These are phyloP conservation scores for Myxozyma geophila DNA, from an alignment of 805 yeast genomes.

Conservation along the genomic window DNA sequence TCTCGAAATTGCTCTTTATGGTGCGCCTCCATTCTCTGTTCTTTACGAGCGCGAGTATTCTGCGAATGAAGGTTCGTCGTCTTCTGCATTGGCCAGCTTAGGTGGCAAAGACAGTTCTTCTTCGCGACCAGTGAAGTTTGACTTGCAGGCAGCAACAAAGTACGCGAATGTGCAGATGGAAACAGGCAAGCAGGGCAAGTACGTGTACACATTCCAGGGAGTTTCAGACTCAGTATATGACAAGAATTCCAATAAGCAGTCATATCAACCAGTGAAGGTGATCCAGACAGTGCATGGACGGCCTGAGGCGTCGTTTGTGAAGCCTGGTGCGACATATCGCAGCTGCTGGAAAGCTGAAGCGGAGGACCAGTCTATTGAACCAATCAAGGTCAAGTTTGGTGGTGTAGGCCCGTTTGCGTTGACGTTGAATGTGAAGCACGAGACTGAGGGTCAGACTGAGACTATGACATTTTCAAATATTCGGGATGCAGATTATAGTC, in stretches of 20 bases:
- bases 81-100: slow-evolving; percentile 60
- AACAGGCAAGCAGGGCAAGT: slow-evolving; percentile 59
- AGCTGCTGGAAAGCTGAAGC: slow-evolving; percentile 50
- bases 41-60: slow-evolving; percentile 24
- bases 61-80: slow-evolving; percentile 16
- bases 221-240: slow-evolving; percentile 65
- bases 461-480: slow-evolving; percentile 53
- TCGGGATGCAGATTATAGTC: slow-evolving; percentile 46
- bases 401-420: slow-evolving; percentile 50
- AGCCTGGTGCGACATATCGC: slow-evolving; percentile 55
- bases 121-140: slow-evolving; percentile 10
- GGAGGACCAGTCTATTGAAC: slow-evolving; percentile 51
- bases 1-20: slow-evolving; percentile 57
- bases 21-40: slow-evolving; percentile 29
- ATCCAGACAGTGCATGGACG: slow-evolving; percentile 60
- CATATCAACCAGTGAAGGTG: slow-evolving; percentile 47
- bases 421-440: slow-evolving; percentile 63
- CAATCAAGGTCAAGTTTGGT: slow-evolving; percentile 58
- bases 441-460: slow-evolving; percentile 59
- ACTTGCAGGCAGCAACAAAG: slow-evolving; percentile 58
- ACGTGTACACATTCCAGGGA: slow-evolving; percentile 62
- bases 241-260: slow-evolving; percentile 45
- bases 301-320: slow-evolving; percentile 63
- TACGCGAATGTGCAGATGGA: slow-evolving; percentile 54
- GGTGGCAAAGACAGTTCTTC: slow-evolving; percentile 41